Evolutionary conservation across 1,284 basidiomycete genomes (phyloP), one percentile per base, ranked within the genome.

Genomic region (Athelia sp.): DNA sequence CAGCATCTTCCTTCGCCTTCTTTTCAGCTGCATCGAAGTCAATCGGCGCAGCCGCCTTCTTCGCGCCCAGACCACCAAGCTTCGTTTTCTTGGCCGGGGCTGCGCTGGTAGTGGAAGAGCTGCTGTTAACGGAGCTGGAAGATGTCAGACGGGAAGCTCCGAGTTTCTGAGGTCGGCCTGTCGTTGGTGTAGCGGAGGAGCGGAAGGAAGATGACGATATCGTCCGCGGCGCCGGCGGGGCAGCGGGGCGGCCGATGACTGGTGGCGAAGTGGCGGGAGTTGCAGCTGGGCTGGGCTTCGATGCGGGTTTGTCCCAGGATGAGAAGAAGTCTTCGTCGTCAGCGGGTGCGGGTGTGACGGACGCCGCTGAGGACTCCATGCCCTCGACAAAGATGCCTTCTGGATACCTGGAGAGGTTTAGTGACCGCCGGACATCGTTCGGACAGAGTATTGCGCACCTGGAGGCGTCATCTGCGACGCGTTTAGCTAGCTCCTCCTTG

Each of bases 271-370:
- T 60, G 17, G 69, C 62, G 23, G 70, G 61, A 1, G 79, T 72
- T 9, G 77, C 18, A 78, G 68, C 4, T 81, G 64, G 2, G 76
- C 79, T 69, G 2, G 78, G 56, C 54, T 80, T 84, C 4, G 77
- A 72, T 11, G 78, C 68, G 1, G 90, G 86, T 63, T 95, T 94
- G 57, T 96, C 93, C 93, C 95, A 98, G 29, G 90, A 88, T 48
- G 91, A 86, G 71, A 98, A 98, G 68, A 98, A 99, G 67, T 98
- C 95, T 46, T 93, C 91, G 14, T 90, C 89, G 2, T 78, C 82
- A 10, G 71, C 73, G 4, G 69, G 65, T 0, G 71, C 62, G 18
- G 61, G 59, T 9, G 36, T 6, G 18, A 68, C 61, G 4, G 68
- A 57, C 3, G 70, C 56, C 18, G 71, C 55, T 2, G 69, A 50